Evolutionary conservation across 2,329 filamentous ascomycete genomes (phyloP).

Genomic region (Fusarium sp.): DNA sequence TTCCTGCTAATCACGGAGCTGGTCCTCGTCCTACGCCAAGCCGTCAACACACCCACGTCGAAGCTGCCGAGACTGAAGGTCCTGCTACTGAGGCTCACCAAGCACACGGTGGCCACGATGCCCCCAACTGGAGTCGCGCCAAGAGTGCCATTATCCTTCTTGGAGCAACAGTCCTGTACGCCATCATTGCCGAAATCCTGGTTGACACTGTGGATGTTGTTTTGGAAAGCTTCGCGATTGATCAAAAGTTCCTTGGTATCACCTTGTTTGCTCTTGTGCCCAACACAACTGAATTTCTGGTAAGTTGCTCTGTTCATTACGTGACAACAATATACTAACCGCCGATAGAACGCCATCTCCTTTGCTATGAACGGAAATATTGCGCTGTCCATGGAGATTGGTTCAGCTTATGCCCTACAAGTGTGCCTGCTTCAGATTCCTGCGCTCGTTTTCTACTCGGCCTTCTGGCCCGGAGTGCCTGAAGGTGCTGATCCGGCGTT

Average conservation of each 20-base stretch:
- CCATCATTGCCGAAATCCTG: constrained; percentile 95
- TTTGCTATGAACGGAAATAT: constrained; percentile 99
- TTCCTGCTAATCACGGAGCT: constrained; percentile 37
- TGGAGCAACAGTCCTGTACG: constrained; percentile 89
- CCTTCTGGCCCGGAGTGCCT: constrained; percentile 68
- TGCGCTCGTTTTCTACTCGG: constrained; percentile 90
- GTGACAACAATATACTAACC: constrained; percentile 19
- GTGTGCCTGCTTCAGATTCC: constrained; percentile 96
- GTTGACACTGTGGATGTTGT: constrained; percentile 99
- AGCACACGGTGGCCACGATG: constrained; percentile 83
- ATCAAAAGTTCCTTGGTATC: constrained; percentile 97
- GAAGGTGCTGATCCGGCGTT: constrained; percentile 55
- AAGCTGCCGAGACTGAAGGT: constrained; percentile 43
- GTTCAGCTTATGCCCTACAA: constrained; percentile 94
- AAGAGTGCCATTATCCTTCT: constrained; percentile 93
- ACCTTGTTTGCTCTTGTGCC: constrained; percentile 96
- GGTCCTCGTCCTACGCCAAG: constrained; percentile 42
- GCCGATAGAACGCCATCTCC: constrained; percentile 86
- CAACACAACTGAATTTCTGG: constrained; percentile 97
- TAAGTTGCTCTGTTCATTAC: constrained; percentile 56
- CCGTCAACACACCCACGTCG: constrained; percentile 48
- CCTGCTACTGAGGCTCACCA: constrained; percentile 51
- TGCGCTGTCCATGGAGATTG: constrained; percentile 98
- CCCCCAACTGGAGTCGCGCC: constrained; percentile 95
- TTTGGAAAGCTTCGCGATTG: constrained; percentile 86